Evolutionary conservation across 2,329 filamentous ascomycete species (phyloP).

Genomic region (Talaromyces sp.): DNA sequence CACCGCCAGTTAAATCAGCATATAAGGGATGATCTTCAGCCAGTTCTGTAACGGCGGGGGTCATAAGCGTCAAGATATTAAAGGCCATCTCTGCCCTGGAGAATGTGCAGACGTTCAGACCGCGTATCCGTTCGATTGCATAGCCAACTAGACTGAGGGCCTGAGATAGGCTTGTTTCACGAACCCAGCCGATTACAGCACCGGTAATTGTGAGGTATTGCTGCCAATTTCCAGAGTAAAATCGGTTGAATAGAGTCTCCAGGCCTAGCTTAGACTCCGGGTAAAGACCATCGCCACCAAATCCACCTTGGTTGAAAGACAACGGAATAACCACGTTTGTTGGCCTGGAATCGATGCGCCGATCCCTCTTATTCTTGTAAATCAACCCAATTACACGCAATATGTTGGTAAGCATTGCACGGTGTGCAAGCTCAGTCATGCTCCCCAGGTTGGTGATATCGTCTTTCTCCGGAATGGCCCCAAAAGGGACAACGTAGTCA

Average conservation of each 20-base stretch:
- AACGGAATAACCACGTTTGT: conserved; percentile 93
- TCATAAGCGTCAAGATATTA: conserved; percentile 94
- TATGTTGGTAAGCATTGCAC: conserved; percentile 97
- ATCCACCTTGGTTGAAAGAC: conserved; percentile 96
- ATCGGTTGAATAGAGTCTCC: conserved; percentile 96
- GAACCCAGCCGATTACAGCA: conserved; percentile 98
- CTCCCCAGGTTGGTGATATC: conserved; percentile 95
- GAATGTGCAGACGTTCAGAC: conserved; percentile 90
- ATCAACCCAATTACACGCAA: conserved; percentile 83
- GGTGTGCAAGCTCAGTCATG: conserved; percentile 93
- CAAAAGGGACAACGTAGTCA: conserved; percentile 92
- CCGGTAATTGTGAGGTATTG: conserved; percentile 97
- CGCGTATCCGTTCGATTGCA: conserved; percentile 70
- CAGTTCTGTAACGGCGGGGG: conserved; percentile 83
- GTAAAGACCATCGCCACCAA: conserved; percentile 95
- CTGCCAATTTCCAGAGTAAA: conserved; percentile 95
- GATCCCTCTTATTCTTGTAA: conserved; percentile 81
- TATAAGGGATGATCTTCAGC: conserved; percentile 95
- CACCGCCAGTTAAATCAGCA: conserved; percentile 92
- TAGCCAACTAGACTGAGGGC: conserved; percentile 97
- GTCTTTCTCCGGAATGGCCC: conserved; percentile 94
- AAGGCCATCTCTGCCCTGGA: conserved; percentile 99
- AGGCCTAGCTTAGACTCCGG: conserved; percentile 95
- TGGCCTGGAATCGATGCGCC: conserved; percentile 87
- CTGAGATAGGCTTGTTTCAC: conserved; percentile 94